phyloP scores from a whole-genome alignment of 2,329 filamentous ascomycete species.

The Alternaria sp. region DNA sequence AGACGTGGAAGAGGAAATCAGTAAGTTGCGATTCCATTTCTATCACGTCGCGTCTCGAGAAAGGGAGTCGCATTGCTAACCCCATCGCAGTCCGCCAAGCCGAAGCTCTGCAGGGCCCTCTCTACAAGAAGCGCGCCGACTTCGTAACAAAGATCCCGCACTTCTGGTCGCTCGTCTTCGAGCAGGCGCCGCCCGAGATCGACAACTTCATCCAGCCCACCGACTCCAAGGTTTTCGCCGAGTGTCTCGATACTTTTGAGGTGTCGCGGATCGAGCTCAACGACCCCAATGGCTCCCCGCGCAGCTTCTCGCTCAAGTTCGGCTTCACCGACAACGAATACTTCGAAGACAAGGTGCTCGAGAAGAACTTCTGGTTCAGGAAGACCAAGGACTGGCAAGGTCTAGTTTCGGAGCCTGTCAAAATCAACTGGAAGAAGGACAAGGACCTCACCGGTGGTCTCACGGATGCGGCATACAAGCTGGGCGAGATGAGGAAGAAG shows the following conservation, averaged over 20 bases:
- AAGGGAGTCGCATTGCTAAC: constrained; percentile 11
- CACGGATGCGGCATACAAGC: constrained; percentile 72
- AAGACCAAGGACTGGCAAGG: constrained; percentile 72
- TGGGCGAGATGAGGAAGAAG: constrained; percentile 67
- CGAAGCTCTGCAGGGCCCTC: constrained; percentile 68
- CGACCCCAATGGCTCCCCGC: constrained; percentile 72
- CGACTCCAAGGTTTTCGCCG: constrained; percentile 76
- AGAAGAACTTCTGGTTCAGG: constrained; percentile 93
- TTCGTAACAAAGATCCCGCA: constrained; percentile 75
- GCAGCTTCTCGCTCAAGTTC: constrained; percentile 74
- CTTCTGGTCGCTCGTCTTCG: constrained; percentile 95
- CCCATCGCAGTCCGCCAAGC: constrained; percentile 70
- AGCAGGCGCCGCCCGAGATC: constrained; percentile 83
- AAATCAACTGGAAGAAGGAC: constrained; percentile 76
- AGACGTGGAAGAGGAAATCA: constrained; percentile 79
- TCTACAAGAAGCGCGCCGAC: constrained; percentile 78
- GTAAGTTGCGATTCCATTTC: constrained; percentile 55
- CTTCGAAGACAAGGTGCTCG: constrained; percentile 77
- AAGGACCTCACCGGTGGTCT: constrained; percentile 85
- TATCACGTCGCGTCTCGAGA: background rate
- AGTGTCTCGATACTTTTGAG: constrained; percentile 69
- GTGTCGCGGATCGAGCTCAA: constrained; percentile 84
- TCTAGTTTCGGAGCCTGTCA: constrained; percentile 85
- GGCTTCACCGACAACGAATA: constrained; percentile 81
- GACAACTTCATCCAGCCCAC: constrained; percentile 85